Evolutionary conservation across 768 basidiomycete genomes (phyloP), one percentile per base, ranked within the genome.

Genomic region (Crepidotus variabilis): DNA sequence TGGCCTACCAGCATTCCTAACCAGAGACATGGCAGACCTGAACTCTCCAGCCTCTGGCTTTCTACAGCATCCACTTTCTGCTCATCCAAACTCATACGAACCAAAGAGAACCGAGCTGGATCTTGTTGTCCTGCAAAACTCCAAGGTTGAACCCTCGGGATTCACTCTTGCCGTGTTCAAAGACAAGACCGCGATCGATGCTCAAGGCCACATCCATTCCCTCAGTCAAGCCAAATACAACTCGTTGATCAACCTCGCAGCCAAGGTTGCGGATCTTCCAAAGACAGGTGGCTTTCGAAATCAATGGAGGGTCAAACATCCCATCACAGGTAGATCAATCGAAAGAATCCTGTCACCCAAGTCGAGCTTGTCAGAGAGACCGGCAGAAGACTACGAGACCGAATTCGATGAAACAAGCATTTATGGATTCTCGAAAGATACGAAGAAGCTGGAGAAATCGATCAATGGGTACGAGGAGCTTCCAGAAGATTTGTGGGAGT

Each of bases 131-230:
- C 66, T 75, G 9, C 63, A 69, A 13, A 75, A 72, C 57, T 61
- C 66, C 1, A 71, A 58, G n/a, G 66, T 66, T 6, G 73, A 73
- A 50, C 64, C 62, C 14, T 66, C 71, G 47, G 73, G 73, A 9
- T 72, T 77, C 52, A 70, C 71, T 0, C 64, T 75, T 23, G 71
- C 73, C 5, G 52, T 77, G 0, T 77, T 74, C 57, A 33, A 52
- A 33, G 60, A 60, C 13, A 35, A 59, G 22, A 55, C 57, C 34
- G 68, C 71, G 1, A 65, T 76, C 11, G 72, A 75, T 53, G 63
- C 70, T 1, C 39, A 67, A 6, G 75, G 74, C 0, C 61, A 63
- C 32, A 67, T 71, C 1, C 58, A 69, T 1, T 18, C 63, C 36
- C 58, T 74, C 20, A 28, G 57, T 10, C 55, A 68, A 8, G 53